Percentiles rank a stretch among this genome's conserved stretches.
These are phyloP conservation scores for Yamadazyma jaroonii DNA, from an alignment of 1,139 yeast species.

Conservation along the genomic window DNA sequence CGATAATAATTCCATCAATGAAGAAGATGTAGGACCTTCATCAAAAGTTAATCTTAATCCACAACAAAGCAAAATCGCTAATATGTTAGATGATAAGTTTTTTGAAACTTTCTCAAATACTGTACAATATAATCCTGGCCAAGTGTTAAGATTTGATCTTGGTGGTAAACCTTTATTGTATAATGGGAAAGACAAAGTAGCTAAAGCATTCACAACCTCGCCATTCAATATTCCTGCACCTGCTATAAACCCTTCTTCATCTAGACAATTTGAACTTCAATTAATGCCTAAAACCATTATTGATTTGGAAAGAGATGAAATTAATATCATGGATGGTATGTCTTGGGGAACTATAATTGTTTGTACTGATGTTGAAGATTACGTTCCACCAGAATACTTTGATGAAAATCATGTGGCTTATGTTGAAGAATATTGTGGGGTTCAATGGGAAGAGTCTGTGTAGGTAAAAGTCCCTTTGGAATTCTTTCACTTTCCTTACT, in stretches of 20 bases:
- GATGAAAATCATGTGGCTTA: constrained; percentile 71
- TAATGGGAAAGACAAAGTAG: constrained; percentile 58
- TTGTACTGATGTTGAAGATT: constrained; percentile 76
- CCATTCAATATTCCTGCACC: constrained; percentile 46
- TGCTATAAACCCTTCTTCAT: constrained; percentile 58
- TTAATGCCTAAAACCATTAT: constrained; percentile 91
- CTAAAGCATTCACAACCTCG: constrained; percentile 36
- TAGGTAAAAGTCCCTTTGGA: no score
- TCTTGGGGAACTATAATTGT: constrained; percentile 96
- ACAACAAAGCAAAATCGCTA: constrained; percentile 42
- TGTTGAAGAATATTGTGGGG: constrained; percentile 88
- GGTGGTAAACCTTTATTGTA: constrained; percentile 75
- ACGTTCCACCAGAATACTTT: constrained; percentile 53
- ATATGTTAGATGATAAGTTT: constrained; percentile 66
- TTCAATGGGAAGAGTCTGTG: constrained; percentile 84
- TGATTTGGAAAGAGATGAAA: constrained; percentile 58
- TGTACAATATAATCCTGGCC: constrained; percentile 79
- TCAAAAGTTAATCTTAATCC: constrained; percentile 21
- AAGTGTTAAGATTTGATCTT: constrained; percentile 78
- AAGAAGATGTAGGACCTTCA: constrained; percentile 3
- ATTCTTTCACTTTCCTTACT: no score
- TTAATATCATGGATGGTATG: constrained; percentile 65
- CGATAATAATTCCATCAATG: constrained; percentile 33
- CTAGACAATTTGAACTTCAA: constrained; percentile 77
- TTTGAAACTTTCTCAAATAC: constrained; percentile 76